These are phyloP conservation scores for Capronia coronata DNA, from an alignment of 2,329 filamentous ascomycete species.

Conservation along the genomic window DNA sequence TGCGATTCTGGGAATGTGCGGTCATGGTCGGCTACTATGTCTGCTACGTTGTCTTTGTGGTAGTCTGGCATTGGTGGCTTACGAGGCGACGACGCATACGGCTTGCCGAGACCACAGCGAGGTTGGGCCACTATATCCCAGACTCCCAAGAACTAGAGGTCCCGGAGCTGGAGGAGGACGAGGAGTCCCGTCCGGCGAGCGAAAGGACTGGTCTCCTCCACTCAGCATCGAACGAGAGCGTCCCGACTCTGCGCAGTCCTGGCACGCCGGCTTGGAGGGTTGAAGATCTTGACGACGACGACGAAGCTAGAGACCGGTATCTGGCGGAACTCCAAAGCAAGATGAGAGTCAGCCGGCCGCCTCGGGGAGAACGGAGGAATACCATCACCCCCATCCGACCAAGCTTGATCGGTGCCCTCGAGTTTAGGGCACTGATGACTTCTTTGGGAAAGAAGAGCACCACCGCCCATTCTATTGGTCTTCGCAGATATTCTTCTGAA, in stretches of 20 bases:
- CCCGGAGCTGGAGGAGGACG: conserved; percentile 51
- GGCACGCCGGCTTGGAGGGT: conserved; percentile 39
- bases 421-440: conserved; percentile 87
- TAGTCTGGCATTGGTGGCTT: conserved; percentile 85
- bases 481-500: conserved; percentile 62
- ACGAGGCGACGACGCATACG: conserved; percentile 56
- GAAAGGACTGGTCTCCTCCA: conserved; percentile 42
- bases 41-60: conserved; percentile 82
- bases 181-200: conserved; percentile 44
- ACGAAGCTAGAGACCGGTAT: conserved; percentile 53
- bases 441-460: conserved; percentile 77
- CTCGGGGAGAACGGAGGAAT: conserved; percentile 59
- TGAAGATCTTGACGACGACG: conserved; percentile 53
- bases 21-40: conserved; percentile 86
- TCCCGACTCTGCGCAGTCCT: conserved; percentile 54
- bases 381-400: conserved; percentile 81
- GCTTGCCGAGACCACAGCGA: conserved; percentile 62
- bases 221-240: conserved; percentile 55
- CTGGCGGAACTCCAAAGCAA: conserved; percentile 80
- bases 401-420: conserved; percentile 84
- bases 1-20: conserved; percentile 83
- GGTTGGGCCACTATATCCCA: conserved; percentile 64
- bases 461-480: conserved; percentile 61
- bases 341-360: conserved; percentile 77
- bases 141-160: conserved; percentile 54